These are phyloP conservation scores for Hericium coralloides DNA, from an alignment of 768 basidiomycete genomes.

Conservation along the genomic window DNA sequence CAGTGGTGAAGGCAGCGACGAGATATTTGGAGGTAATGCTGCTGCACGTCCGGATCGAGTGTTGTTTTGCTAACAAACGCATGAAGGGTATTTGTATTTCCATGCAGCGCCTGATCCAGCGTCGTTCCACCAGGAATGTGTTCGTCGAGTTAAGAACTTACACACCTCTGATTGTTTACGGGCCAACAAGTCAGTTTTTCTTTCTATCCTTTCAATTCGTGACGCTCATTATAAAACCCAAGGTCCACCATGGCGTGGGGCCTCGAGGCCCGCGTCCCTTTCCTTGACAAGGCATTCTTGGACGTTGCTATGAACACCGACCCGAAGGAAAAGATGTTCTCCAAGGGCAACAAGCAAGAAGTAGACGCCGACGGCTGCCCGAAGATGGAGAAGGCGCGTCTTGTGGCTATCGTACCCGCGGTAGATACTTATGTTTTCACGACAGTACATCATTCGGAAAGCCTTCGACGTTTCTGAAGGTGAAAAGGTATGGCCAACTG, in stretches of 20 bases:
- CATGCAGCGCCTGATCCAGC: slow-evolving; percentile 87
- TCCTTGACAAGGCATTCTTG: slow-evolving; percentile 95
- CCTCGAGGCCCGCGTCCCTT: slow-evolving; percentile 95
- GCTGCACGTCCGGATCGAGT: background rate
- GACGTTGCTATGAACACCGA: slow-evolving; percentile 90
- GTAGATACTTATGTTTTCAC: slow-evolving; percentile 7
- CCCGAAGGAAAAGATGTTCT: slow-evolving; percentile 82
- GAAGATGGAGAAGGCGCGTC: slow-evolving; percentile 86
- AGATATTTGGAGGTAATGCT: slow-evolving; percentile 90
- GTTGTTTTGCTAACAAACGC: background rate
- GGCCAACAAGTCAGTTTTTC: slow-evolving; percentile 84
- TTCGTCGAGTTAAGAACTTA: slow-evolving; percentile 92
- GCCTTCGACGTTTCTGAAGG: slow-evolving; percentile 86
- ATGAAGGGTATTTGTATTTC: slow-evolving; percentile 93
- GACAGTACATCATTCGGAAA: slow-evolving; percentile 87
- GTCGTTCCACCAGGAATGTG: slow-evolving; percentile 92
- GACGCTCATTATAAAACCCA: slow-evolving; percentile 4
- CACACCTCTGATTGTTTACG: slow-evolving; percentile 96
- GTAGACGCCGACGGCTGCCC: slow-evolving; percentile 81
- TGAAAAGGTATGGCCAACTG: slow-evolving; percentile 34
- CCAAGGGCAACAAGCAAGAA: slow-evolving; percentile 65
- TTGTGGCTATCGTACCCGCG: background rate
- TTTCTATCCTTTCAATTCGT: background rate
- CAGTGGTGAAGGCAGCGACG: slow-evolving; percentile 95
- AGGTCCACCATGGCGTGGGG: slow-evolving; percentile 99